phyloP scores from a whole-genome alignment of 345 rosid species.

The Lagerstroemia speciosa region DNA sequence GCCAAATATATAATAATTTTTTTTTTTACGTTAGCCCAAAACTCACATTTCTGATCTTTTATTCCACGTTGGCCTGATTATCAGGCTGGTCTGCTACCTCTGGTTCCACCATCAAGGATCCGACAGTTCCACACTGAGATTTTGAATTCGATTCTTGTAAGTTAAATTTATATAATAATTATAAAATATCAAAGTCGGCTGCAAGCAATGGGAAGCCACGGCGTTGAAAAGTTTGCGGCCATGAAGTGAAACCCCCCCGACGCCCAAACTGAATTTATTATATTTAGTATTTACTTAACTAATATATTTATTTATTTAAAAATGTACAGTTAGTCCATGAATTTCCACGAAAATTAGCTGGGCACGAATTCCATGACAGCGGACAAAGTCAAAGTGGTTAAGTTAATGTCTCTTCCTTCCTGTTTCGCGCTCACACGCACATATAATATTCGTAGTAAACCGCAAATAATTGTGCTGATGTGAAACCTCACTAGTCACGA shows the following conservation, averaged over 20 bases:
- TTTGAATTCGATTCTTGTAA: too few species aligned
- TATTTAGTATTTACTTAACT: background rate
- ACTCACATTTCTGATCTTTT: background rate
- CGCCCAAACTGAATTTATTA: background rate
- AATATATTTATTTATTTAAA: too few species aligned
- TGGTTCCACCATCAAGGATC: background rate
- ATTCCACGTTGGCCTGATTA: background rate
- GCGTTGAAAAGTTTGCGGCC: background rate
- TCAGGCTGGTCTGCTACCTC: background rate
- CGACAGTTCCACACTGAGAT: too few species aligned
- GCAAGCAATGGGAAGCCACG: background rate
- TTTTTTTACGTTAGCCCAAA: background rate
- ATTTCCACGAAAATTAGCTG: constrained; percentile 1
- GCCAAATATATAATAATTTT: background rate
- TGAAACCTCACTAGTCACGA: background rate
- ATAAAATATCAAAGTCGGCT: background rate
- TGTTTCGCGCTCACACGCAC: background rate
- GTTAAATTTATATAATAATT: too few species aligned
- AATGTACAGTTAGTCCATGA: background rate
- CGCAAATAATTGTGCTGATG: background rate
- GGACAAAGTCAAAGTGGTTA: background rate
- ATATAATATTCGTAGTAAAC: background rate
- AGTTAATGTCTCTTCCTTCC: background rate
- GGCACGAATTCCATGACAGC: background rate
- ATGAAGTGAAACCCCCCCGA: too few species aligned